Conservation (phyloP, 1,284 basidiomycete species). For the Boletus calvinii region DNA sequence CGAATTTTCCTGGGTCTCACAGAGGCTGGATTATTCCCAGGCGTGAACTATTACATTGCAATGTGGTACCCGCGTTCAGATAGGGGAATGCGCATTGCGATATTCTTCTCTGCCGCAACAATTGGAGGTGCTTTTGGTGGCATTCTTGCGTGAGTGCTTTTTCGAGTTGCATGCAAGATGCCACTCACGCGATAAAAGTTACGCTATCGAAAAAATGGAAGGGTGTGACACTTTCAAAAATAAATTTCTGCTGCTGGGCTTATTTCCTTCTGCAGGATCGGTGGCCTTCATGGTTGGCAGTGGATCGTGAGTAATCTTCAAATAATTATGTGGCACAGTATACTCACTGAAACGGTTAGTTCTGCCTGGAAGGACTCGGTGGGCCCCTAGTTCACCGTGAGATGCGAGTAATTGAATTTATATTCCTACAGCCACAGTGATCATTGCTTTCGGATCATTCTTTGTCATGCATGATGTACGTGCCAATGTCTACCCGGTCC, state of each 20-base stretch:
- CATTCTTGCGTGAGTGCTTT: conserved; percentile 31
- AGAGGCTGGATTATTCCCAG: conserved; percentile 55
- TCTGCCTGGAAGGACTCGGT: conserved; percentile 36
- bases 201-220: conserved; percentile 35
- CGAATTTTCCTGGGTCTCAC: conserved; percentile 53
- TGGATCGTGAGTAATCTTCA: conserved; percentile 46
- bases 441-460: conserved; percentile 39
- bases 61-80: conserved; percentile 54
- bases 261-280: conserved; percentile 29
- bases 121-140: conserved; percentile 49
- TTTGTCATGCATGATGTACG: conserved; percentile 47
- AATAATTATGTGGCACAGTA: neutral
- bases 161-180: neutral
- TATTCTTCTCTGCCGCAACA: conserved; percentile 60
- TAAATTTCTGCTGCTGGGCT: neutral
- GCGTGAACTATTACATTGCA: conserved; percentile 54
- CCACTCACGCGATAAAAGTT: conserved; percentile 21
- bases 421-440: conserved; percentile 33
- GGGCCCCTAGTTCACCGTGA: neutral
- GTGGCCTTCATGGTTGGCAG: conserved; percentile 42
- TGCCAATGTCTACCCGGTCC: neutral
- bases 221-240: conserved; percentile 25
- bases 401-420: neutral
- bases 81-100: conserved; percentile 50
- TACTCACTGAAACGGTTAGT: conserved; percentile 22